Conservation (phyloP, 2,329 filamentous ascomycete genomes). For the Davidsoniella neocaledoniae region DNA sequence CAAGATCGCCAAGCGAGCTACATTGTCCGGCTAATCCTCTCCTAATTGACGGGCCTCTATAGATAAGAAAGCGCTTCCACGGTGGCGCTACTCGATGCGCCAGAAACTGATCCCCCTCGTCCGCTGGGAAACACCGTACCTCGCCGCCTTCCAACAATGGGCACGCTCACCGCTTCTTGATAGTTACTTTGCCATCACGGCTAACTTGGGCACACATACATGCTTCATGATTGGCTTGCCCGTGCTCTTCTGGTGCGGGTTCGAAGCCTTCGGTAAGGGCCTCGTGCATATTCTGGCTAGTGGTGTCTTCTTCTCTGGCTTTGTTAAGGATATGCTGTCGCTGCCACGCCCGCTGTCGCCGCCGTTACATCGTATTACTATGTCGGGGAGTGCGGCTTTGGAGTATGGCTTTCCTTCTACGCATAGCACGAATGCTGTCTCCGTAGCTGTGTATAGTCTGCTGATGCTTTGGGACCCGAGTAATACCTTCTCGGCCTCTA, state of each 20-base stretch:
- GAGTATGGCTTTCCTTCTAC: slow-evolving; percentile 97
- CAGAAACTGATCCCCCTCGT: slow-evolving; percentile 71
- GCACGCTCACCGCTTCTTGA: slow-evolving; percentile 73
- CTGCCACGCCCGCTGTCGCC: slow-evolving; percentile 83
- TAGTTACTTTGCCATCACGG: slow-evolving; percentile 91
- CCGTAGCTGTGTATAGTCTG: slow-evolving; percentile 73
- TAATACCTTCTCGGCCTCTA: slow-evolving; percentile 41
- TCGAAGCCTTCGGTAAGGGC: slow-evolving; percentile 67
- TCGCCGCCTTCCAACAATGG: slow-evolving; percentile 68
- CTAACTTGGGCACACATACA: slow-evolving; percentile 92
- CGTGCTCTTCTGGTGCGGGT: slow-evolving; percentile 92
- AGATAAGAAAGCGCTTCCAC: slow-evolving; percentile 72
- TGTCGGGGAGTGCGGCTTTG: slow-evolving; percentile 86
- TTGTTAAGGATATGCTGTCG: slow-evolving; percentile 86
- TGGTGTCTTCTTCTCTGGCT: slow-evolving; percentile 77
- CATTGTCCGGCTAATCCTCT: neutral
- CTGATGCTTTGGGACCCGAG: slow-evolving; percentile 50
- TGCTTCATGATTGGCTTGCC: slow-evolving; percentile 96
- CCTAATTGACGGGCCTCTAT: slow-evolving; percentile 7
- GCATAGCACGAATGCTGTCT: slow-evolving; percentile 92
- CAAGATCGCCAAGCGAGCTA: neutral
- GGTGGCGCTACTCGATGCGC: slow-evolving; percentile 77
- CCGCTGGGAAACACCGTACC: slow-evolving; percentile 86
- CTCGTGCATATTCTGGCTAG: slow-evolving; percentile 60
- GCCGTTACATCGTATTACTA: slow-evolving; percentile 83